phyloP scores from a whole-genome alignment of 2,329 filamentous ascomycete species.

The Nemania sp. region DNA sequence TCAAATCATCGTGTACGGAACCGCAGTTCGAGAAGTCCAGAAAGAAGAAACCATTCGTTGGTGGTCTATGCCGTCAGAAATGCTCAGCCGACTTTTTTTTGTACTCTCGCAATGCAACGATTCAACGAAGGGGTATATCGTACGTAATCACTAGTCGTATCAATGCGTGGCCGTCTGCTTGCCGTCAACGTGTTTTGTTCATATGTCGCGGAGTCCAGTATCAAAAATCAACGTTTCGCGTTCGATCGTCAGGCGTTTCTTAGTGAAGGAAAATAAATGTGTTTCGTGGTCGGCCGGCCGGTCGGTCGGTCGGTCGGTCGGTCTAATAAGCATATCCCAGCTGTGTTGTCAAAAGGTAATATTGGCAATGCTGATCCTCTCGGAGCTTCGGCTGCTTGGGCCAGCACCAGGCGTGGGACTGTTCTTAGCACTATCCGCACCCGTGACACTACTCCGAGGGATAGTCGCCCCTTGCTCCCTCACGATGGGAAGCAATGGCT shows the following conservation, averaged over 20 bases:
- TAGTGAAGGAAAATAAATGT: constrained; percentile 17
- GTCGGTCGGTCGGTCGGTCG: too few relatives aligned
- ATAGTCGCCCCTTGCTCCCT: constrained; percentile 35
- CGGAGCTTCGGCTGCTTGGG: constrained; percentile 44
- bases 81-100: constrained; percentile 13
- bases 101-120: constrained; percentile 26
- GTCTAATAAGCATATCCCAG: constrained; percentile 16
- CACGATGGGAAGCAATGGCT: constrained; percentile 40
- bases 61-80: constrained; percentile 26
- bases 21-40: not conserved
- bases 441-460: constrained; percentile 29
- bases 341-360: constrained; percentile 43
- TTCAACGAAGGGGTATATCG: constrained; percentile 31
- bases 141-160: constrained; percentile 32
- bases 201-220: constrained; percentile 16
- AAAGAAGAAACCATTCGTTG: not conserved
- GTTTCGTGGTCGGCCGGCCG: constrained; percentile 9
- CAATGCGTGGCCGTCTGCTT: constrained; percentile 19
- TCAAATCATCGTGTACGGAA: not conserved
- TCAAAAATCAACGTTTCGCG: constrained; percentile 21
- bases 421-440: constrained; percentile 36
- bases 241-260: constrained; percentile 28
- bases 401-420: constrained; percentile 37
- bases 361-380: constrained; percentile 51
- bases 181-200: constrained; percentile 16